Base-by-base conservation (phyloP, 1,139 yeast species). In the Kazachstania sp. region DNA sequence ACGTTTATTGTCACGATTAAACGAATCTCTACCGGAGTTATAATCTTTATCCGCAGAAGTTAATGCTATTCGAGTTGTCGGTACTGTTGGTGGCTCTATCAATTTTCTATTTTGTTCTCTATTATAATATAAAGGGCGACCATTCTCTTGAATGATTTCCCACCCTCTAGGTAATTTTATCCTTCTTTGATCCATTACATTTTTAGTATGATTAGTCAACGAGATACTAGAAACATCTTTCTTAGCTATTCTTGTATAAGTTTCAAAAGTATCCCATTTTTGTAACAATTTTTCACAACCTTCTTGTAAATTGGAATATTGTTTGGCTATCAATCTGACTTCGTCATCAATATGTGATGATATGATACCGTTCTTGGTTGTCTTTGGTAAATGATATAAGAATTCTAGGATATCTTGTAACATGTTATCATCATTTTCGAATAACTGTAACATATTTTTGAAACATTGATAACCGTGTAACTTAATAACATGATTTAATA, bases 391-490 rank as follows among this genome's bases (percentile, higher is more conserved):
- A 47, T 71, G 70, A 35, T 71, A 64, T 53, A 92, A 71, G 35
- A 88, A 75, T 41, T 71, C 70, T 46, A 88, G 66, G 37, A 85
- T 71, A 59, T 72, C 67, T 7, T 65, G 58, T 7, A 74, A 70
- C 43, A 78, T 60, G 9, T 59, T 56, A 19, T 55, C 51, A 29
- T 56, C 54, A 28, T 38, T 30, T 9, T 56, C 56, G 39, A 71
- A 60, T 15, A 70, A 72, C 48, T 76, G 72, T 43, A 86, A 63
- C 11, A 86, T 67, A 19, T 79, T 75, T 15, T 85, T 77, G 47
- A 90, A 72, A 12, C 95, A 81, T 58, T 83, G 84, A 65, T 88
- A 86, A 7, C 98, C 98, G 63, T 90, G 98, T 60, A 87, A 73
- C 52, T 83, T 74, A 59, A 87, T 79, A 46, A 88, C 78, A 37